Percentiles rank a stretch among this genome's conserved stretches.
These are phyloP conservation scores for Anisogramma anomala DNA, from an alignment of 2,329 filamentous ascomycete genomes.

Conservation along the genomic window DNA sequence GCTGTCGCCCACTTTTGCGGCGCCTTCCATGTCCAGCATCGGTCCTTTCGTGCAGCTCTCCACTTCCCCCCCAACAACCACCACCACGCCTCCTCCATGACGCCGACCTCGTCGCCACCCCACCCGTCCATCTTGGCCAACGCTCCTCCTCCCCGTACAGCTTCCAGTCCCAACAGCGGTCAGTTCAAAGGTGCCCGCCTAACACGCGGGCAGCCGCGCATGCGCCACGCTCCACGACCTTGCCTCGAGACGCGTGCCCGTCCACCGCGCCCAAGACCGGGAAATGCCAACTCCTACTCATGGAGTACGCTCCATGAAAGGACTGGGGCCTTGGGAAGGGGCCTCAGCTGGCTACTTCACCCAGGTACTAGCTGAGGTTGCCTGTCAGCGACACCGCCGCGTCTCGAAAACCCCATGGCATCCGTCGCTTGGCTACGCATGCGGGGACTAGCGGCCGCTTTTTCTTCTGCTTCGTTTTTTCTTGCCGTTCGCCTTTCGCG, in stretches of 20 bases:
- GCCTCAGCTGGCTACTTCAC: too few relatives aligned
- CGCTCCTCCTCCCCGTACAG: too few relatives aligned
- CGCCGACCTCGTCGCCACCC: too few relatives aligned
- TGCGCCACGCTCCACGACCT: conserved; percentile 1
- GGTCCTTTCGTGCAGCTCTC: too few relatives aligned
- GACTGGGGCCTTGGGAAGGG: conserved; percentile 11
- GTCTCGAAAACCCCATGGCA: too few relatives aligned
- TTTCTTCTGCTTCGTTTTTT: conserved; percentile 1
- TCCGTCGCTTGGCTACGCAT: conserved; percentile 6
- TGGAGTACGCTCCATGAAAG: conserved; percentile 2
- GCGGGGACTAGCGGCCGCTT: conserved; percentile 2
- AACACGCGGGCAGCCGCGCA: conserved; percentile 8
- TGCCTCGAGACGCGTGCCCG: not conserved
- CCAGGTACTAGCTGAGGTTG: not conserved
- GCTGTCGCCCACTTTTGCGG: too few relatives aligned
- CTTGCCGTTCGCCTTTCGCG: not conserved
- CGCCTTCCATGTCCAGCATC: too few relatives aligned
- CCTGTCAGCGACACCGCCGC: conserved; percentile 8
- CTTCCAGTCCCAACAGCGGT: too few relatives aligned
- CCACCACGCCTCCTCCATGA: too few relatives aligned
- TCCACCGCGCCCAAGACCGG: conserved; percentile 10
- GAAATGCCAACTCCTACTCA: conserved; percentile 10
- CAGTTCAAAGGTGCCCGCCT: conserved; percentile 10
- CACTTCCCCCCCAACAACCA: too few relatives aligned
- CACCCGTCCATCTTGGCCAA: too few relatives aligned